Percentiles rank a stretch among this genome's conserved stretches.
phyloP scores from a whole-genome alignment of 2,329 filamentous ascomycete genomes.

The Fonsecaea erecta region DNA sequence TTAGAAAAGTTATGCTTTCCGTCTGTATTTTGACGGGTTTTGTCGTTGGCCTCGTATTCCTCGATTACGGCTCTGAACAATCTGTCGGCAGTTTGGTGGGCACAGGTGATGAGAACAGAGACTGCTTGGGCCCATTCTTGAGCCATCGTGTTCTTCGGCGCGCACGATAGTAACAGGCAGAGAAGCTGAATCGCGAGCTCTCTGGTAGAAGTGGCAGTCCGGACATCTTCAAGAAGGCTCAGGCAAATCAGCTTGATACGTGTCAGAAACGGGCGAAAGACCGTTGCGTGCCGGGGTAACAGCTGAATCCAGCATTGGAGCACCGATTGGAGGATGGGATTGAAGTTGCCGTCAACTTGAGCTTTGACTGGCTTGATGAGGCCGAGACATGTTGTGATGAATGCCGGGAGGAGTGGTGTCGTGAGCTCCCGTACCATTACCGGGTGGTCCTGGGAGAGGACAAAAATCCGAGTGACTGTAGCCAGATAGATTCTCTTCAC shows the following conservation, averaged over 20 bases:
- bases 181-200: slow-evolving; percentile 67
- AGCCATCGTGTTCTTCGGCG: slow-evolving; percentile 74
- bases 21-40: slow-evolving; percentile 41
- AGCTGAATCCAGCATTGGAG: slow-evolving; percentile 73
- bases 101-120: slow-evolving; percentile 63
- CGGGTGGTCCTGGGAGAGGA: slow-evolving; percentile 78
- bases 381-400: slow-evolving; percentile 73
- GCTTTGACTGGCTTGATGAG: slow-evolving; percentile 52
- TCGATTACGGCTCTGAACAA: slow-evolving; percentile 80
- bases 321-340: slow-evolving; percentile 66
- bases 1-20: slow-evolving; percentile 45
- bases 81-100: slow-evolving; percentile 74
- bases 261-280: slow-evolving; percentile 74
- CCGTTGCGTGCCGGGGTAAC: slow-evolving; percentile 79
- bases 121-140: slow-evolving; percentile 79
- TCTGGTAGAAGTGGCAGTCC: slow-evolving; percentile 60
- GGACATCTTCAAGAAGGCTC: slow-evolving; percentile 62
- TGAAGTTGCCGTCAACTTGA: slow-evolving; percentile 37
- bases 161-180: slow-evolving; percentile 76
- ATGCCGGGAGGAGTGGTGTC: slow-evolving; percentile 76
- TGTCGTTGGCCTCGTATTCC: slow-evolving; percentile 73
- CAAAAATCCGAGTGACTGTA: slow-evolving; percentile 80
- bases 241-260: slow-evolving; percentile 68
- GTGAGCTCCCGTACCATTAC: slow-evolving; percentile 86
- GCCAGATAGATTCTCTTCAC: slow-evolving; percentile 78